Evolutionary conservation across 1,284 basidiomycete genomes (phyloP).

Genomic region (Cryptococcus sp.): DNA sequence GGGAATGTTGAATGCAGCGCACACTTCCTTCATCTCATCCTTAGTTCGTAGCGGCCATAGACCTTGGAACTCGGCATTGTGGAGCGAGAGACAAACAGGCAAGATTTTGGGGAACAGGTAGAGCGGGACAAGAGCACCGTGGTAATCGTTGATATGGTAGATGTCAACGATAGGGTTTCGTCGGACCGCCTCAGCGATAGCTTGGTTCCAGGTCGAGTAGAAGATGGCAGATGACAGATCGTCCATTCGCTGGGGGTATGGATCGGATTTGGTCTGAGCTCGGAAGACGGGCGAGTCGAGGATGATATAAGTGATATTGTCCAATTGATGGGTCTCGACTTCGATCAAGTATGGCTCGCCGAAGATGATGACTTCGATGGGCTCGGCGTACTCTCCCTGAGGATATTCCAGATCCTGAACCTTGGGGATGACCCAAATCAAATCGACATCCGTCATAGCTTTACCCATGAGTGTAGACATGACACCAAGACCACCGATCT

Average conservation of each 20-base stretch:
- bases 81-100: constrained; percentile 83
- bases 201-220: constrained; percentile 96
- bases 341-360: constrained; percentile 91
- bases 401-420: constrained; percentile 90
- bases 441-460: constrained; percentile 90
- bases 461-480: constrained; percentile 96
- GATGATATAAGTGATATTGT: constrained; percentile 90
- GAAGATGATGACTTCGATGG: constrained; percentile 91
- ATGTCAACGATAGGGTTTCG: constrained; percentile 80
- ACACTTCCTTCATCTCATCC: constrained; percentile 96
- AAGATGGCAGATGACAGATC: constrained; percentile 91
- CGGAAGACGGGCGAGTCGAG: constrained; percentile 92
- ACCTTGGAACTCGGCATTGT: constrained; percentile 95
- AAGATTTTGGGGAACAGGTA: constrained; percentile 85
- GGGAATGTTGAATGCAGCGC: constrained; percentile 91
- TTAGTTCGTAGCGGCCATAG: constrained; percentile 90
- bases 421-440: constrained; percentile 88
- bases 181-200: constrained; percentile 81
- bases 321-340: constrained; percentile 81
- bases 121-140: constrained; percentile 81
- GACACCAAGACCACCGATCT: constrained; percentile 92
- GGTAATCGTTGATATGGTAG: constrained; percentile 66
- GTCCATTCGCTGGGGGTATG: constrained; percentile 92
- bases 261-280: constrained; percentile 87
- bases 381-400: constrained; percentile 79